Percentiles rank a stretch among this genome's conserved stretches.
phyloP scores from a whole-genome alignment of 306 rosid species.

The Cicer cuneatum region DNA sequence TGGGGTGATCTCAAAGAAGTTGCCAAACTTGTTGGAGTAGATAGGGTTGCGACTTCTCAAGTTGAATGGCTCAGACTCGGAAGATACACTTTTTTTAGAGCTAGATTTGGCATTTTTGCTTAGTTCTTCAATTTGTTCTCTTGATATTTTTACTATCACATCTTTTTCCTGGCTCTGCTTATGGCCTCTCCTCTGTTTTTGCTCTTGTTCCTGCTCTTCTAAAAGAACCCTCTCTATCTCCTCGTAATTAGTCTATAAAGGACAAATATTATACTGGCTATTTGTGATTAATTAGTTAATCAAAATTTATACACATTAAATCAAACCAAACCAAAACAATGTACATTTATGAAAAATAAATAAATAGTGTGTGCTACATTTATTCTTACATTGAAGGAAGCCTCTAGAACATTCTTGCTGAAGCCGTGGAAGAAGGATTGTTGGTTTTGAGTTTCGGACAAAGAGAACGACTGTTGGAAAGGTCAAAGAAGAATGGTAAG shows the following conservation, averaged over 20 bases:
- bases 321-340: neutral
- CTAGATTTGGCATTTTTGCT: slow-evolving; percentile 24
- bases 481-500: neutral
- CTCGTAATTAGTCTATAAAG: slow-evolving; percentile 18
- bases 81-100: neutral
- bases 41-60: slow-evolving; percentile 1
- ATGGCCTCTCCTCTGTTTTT: neutral
- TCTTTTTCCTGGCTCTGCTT: slow-evolving; percentile 22
- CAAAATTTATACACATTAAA: neutral
- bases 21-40: slow-evolving; percentile 44
- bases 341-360: too few relatives aligned
- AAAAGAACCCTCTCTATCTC: slow-evolving; percentile 39
- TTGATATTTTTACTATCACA: slow-evolving; percentile 33
- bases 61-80: slow-evolving; percentile 41
- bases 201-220: neutral
- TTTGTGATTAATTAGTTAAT: neutral
- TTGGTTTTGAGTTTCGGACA: neutral
- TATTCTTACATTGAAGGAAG: slow-evolving; percentile 42
- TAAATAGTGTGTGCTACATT: neutral
- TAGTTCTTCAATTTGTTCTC: slow-evolving; percentile 37
- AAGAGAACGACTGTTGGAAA: slow-evolving; percentile 33
- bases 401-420: slow-evolving; percentile 36
- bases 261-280: neutral
- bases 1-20: slow-evolving; percentile 39
- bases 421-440: slow-evolving; percentile 38